Evolutionary conservation across 257 asterid species (phyloP).

Genomic region (Phtheirospermum japonicum): DNA sequence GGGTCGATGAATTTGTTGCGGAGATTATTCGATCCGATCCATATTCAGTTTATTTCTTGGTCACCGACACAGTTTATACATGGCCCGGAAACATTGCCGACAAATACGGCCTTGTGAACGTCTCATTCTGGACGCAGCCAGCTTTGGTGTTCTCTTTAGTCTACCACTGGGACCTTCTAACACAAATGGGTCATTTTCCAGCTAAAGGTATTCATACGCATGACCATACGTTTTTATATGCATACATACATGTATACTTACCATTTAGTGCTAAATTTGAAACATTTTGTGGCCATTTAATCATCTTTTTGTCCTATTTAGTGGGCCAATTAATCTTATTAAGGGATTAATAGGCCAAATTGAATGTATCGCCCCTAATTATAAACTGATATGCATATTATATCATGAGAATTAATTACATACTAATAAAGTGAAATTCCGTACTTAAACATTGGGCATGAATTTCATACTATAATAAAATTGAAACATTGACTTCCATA

Average conservation of each 20-base stretch:
- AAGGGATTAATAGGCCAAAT: too few relatives aligned
- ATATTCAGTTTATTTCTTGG: constrained; percentile 32
- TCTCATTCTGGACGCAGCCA: constrained; percentile 39
- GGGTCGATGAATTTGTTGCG: constrained; percentile 45
- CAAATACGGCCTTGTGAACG: constrained; percentile 38
- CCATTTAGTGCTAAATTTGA: too few relatives aligned
- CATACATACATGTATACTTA: too few relatives aligned
- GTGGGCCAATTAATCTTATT: too few relatives aligned
- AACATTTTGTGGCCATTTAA: too few relatives aligned
- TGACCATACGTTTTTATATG: too few relatives aligned
- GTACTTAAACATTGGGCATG: too few relatives aligned
- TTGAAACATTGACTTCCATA: neutral
- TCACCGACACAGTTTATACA: constrained; percentile 35
- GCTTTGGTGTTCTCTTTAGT: constrained; percentile 35
- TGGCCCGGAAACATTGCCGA: constrained; percentile 41
- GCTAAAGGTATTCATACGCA: constrained; percentile 40
- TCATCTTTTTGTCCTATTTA: too few relatives aligned
- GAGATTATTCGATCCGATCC: constrained; percentile 35
- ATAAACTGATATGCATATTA: too few relatives aligned
- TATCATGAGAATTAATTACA: too few relatives aligned
- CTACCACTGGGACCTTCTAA: constrained; percentile 38
- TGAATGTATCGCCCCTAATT: too few relatives aligned
- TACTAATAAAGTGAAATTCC: too few relatives aligned
- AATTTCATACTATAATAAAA: neutral
- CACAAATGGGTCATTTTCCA: constrained; percentile 39